Percentiles rank a stretch among this genome's conserved stretches.
Evolutionary conservation across 768 basidiomycete species (phyloP).

Genomic region (Dioszegia crocea): DNA sequence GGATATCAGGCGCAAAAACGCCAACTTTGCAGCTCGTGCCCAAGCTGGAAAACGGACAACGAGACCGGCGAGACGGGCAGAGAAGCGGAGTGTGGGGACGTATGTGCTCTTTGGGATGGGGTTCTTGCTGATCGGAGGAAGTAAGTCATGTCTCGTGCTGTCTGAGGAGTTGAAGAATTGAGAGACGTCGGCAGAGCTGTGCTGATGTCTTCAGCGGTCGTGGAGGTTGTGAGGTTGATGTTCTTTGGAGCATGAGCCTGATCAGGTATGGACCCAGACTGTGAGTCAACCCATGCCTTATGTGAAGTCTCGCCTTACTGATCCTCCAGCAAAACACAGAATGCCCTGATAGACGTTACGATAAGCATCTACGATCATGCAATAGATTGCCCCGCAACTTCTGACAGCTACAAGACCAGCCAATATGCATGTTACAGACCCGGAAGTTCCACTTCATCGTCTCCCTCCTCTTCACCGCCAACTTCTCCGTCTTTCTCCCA

Average conservation of each 20-base stretch:
- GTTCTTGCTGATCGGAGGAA: constrained; percentile 39
- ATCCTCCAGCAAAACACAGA: too few relatives aligned
- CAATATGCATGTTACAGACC: background rate
- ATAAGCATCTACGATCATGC: background rate
- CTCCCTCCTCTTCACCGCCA: constrained; percentile 19
- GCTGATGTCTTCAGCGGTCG: constrained; percentile 22
- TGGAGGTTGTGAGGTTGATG: constrained; percentile 33
- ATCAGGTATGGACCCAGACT: too few relatives aligned
- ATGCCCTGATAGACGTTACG: too few relatives aligned
- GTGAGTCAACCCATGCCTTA: too few relatives aligned
- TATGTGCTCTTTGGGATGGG: constrained; percentile 42
- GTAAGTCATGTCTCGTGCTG: too few relatives aligned
- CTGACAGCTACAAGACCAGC: background rate
- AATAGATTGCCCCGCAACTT: too few relatives aligned
- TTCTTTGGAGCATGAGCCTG: constrained; percentile 17
- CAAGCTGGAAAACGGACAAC: constrained; percentile 36
- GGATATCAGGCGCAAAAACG: constrained; percentile 44
- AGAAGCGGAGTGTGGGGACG: constrained; percentile 27
- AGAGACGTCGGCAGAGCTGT: background rate
- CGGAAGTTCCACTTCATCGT: background rate
- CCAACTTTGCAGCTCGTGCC: constrained; percentile 40
- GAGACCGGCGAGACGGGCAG: constrained; percentile 29
- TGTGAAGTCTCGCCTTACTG: too few relatives aligned
- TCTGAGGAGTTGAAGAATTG: too few relatives aligned
- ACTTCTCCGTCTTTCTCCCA: constrained; percentile 37